Percentiles rank a stretch among this genome's conserved stretches.
phyloP scores from a whole-genome alignment of 2,329 filamentous ascomycete species.

The Pezicula carpinea region DNA sequence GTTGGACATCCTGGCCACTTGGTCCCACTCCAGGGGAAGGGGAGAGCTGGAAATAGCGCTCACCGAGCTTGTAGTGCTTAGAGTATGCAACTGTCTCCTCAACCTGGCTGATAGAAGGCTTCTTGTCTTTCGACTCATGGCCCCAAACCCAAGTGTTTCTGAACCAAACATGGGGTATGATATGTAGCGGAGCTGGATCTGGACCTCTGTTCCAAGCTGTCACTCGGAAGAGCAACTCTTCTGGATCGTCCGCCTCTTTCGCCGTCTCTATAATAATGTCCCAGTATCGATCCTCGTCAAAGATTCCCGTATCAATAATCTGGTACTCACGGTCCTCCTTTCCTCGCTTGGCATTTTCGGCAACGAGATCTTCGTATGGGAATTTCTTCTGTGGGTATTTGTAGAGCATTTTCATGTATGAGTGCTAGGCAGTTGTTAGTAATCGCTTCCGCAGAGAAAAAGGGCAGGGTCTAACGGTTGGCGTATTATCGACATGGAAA shows the following conservation, averaged over 20 bases:
- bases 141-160: constrained; percentile 98
- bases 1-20: constrained; percentile 77
- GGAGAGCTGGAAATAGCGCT: constrained; percentile 78
- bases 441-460: neutral
- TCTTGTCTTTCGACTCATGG: constrained; percentile 67
- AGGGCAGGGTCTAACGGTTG: constrained; percentile 33
- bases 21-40: constrained; percentile 82
- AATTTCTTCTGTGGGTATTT: constrained; percentile 93
- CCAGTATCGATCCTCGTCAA: constrained; percentile 89
- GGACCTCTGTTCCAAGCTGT: constrained; percentile 95
- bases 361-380: constrained; percentile 82
- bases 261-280: constrained; percentile 96
- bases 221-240: constrained; percentile 88
- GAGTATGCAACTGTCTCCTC: constrained; percentile 67
- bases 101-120: constrained; percentile 69
- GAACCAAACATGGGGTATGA: constrained; percentile 94
- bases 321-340: constrained; percentile 86
- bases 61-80: constrained; percentile 75
- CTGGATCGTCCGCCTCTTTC: constrained; percentile 87
- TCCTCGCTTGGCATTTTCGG: constrained; percentile 74
- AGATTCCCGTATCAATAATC: constrained; percentile 81
- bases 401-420: constrained; percentile 98
- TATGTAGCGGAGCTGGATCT: constrained; percentile 85
- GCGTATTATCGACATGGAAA: constrained; percentile 94
- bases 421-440: constrained; percentile 56